Conservation (phyloP, 2,329 filamentous ascomycete genomes). For the Fusarium xylarioides region DNA sequence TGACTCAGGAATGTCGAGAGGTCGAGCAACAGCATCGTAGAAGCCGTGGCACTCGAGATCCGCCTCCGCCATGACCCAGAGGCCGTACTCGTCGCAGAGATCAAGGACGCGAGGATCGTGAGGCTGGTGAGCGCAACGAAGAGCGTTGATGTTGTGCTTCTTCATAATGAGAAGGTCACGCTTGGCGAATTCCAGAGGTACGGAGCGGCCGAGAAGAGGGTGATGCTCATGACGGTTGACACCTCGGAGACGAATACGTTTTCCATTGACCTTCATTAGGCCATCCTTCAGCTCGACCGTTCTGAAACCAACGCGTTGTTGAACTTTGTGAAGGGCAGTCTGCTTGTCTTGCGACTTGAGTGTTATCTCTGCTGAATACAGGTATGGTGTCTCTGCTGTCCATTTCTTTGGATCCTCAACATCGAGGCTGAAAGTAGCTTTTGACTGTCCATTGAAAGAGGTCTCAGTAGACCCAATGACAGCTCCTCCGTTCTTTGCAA, state of each 20-base stretch:
- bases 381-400: constrained; percentile 72
- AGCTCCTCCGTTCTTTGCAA: constrained; percentile 30
- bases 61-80: constrained; percentile 66
- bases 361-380: constrained; percentile 68
- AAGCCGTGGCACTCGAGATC: constrained; percentile 65
- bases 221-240: constrained; percentile 75
- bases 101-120: constrained; percentile 69
- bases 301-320: constrained; percentile 69
- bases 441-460: constrained; percentile 39
- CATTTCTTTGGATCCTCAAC: constrained; percentile 68
- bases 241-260: constrained; percentile 68
- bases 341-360: constrained; percentile 51
- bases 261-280: constrained; percentile 71
- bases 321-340: constrained; percentile 52
- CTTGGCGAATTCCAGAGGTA: constrained; percentile 69
- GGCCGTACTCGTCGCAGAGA: constrained; percentile 70
- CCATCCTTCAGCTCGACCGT: constrained; percentile 70
- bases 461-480: constrained; percentile 49
- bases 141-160: constrained; percentile 74
- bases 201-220: constrained; percentile 67
- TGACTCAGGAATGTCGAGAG: constrained; percentile 61
- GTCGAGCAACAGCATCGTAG: constrained; percentile 59
- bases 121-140: constrained; percentile 75
- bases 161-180: constrained; percentile 75
- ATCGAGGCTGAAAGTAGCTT: constrained; percentile 54